Percentiles rank a stretch among this genome's conserved stretches.
phyloP scores from a whole-genome alignment of 208 protist species.

The Vickermania ingenoplastis region DNA sequence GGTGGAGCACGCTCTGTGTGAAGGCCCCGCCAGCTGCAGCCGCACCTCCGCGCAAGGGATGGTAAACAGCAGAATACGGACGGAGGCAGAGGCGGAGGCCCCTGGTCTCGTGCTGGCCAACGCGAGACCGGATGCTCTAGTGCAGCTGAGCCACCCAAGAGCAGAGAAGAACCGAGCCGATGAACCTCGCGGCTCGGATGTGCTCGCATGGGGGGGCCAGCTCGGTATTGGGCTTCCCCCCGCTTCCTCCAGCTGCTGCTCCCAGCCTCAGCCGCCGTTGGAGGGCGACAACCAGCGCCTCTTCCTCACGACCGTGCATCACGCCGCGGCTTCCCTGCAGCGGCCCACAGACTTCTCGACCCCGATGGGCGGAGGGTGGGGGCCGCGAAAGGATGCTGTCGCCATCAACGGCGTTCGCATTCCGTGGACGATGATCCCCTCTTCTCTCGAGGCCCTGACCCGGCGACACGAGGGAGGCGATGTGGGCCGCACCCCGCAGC shows the following conservation, averaged over 20 bases:
- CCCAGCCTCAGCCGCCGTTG: background rate
- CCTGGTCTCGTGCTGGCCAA: background rate
- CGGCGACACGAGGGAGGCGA: slow-evolving; percentile 37
- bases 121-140: no score
- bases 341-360: slow-evolving; percentile 20
- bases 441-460: slow-evolving; percentile 48
- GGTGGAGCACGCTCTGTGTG: background rate
- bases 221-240: no score
- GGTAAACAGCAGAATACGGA: background rate
- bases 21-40: background rate
- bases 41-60: background rate
- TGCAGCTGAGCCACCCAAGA: no score
- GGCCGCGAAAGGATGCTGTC: no score
- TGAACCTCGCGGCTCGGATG: no score
- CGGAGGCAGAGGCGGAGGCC: background rate
- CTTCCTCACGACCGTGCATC: background rate
- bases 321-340: background rate
- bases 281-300: background rate
- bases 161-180: no score
- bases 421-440: slow-evolving; percentile 58
- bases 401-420: slow-evolving; percentile 75
- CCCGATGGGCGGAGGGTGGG: no score
- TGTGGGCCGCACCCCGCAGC: no score
- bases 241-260: background rate
- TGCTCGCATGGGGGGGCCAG: background rate